These are phyloP conservation scores for Aphanomyces stellatus DNA, from an alignment of 352 stramenopile species.

Conservation along the genomic window DNA sequence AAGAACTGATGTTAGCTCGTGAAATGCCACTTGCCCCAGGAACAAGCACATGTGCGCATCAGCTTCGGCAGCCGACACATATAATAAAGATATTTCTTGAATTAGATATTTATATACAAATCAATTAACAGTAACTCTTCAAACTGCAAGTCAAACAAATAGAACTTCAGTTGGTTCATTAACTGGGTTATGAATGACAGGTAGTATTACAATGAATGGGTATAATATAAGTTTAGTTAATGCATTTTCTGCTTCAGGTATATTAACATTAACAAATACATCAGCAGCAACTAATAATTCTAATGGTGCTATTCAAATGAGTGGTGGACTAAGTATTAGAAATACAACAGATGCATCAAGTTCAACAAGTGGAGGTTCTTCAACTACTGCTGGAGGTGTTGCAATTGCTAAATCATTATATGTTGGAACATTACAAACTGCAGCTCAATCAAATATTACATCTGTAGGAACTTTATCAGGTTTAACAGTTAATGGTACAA, in stretches of 20 bases:
- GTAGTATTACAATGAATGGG: slow-evolving; percentile 5
- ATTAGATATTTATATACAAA: too few relatives aligned
- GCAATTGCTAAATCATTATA: too few relatives aligned
- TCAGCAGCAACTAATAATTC: background rate
- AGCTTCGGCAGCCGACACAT: too few relatives aligned
- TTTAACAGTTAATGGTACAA: background rate
- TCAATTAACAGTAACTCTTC: too few relatives aligned
- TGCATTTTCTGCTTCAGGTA: background rate
- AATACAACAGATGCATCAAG: background rate
- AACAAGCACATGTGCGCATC: too few relatives aligned
- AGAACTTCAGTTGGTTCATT: background rate
- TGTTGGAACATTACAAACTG: background rate
- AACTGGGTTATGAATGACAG: background rate
- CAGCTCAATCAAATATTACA: background rate
- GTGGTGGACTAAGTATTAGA: background rate
- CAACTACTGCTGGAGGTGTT: background rate
- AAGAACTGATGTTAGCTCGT: too few relatives aligned
- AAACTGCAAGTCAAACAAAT: background rate
- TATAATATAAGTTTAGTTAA: slow-evolving; percentile 1
- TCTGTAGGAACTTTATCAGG: background rate
- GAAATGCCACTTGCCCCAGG: too few relatives aligned
- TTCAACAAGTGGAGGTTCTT: background rate
- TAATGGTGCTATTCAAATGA: background rate
- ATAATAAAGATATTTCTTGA: too few relatives aligned
- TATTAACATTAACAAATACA: slow-evolving; percentile 7